Base-by-base conservation (phyloP, 2,329 filamentous ascomycete genomes). In the Pestalotiopsis sp. region DNA sequence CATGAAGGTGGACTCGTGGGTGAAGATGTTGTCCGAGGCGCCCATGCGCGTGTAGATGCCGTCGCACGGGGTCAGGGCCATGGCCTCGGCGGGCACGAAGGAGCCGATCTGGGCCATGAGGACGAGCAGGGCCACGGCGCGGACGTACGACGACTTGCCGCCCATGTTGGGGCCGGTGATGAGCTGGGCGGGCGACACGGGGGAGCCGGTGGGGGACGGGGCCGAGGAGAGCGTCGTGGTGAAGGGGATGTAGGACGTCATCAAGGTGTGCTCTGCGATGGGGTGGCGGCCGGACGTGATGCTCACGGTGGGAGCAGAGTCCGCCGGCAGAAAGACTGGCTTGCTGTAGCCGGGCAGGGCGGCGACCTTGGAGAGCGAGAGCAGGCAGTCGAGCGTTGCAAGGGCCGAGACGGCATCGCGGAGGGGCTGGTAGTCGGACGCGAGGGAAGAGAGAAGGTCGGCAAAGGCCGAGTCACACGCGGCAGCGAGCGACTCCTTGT, bases 81-180 rank as follows among this genome's bases (percentile, higher is more conserved):
- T 90, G 2, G 89, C 86, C 36, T 87, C 85, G 25, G 95, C 95
- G 2, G 96, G 96, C 0, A 99, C 94, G 79, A 95, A 99, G 49
- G 93, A 97, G 64, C 96, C 96, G 72, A 98, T 92, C 78, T 99
- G 96, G 7, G 94, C 94, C 84, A 99, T 95, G 75, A 99, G 95
- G 62, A 92, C 89, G 71, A 98, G 94, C 6, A 99, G 89, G 11
- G 96, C 95, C 59, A 97, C 90, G 73, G 95, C 93, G 66, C 96
- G 93, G 25, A 99, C 95, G 79, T 97, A 99, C 68, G 92, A 96
- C n/a, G 94, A 97, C 78, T 99, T 99, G 68, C 96, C 96, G 75
- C 96, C 96, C 96, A 99, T 99, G 82, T 99, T 99, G 38, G 96
- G 96, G 0, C 96, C 96, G 0, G 96, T 99, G 75, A 99, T 91